Conservation (phyloP, 2,329 filamentous ascomycete species). For the Hypoxylon sp. region DNA sequence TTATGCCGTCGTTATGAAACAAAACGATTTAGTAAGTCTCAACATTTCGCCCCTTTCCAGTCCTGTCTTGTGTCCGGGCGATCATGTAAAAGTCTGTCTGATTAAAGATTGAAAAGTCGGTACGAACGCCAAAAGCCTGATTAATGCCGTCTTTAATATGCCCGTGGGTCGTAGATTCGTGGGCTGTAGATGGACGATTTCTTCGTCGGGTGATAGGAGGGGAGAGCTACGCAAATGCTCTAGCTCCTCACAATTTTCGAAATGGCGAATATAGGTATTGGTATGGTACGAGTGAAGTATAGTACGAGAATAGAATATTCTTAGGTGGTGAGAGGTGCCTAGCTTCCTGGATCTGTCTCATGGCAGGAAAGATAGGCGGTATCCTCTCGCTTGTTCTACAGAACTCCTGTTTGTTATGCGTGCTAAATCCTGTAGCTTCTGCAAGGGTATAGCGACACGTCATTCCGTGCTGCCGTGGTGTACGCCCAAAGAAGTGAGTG, state of each 20-base stretch:
- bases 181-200: slow-evolving; percentile 42
- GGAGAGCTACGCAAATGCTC: neutral
- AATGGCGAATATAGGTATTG: neutral
- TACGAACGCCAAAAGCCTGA: slow-evolving; percentile 51
- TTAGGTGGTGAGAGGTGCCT: neutral
- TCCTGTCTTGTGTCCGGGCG: slow-evolving; percentile 47
- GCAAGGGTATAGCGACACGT: neutral
- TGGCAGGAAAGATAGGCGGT: neutral
- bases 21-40: slow-evolving; percentile 49
- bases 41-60: slow-evolving; percentile 34
- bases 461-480: neutral
- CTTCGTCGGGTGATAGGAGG: neutral
- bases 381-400: neutral
- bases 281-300: slow-evolving; percentile 49
- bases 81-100: slow-evolving; percentile 47
- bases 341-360: neutral
- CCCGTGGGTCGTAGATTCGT: slow-evolving; percentile 40
- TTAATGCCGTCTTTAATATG: slow-evolving; percentile 48
- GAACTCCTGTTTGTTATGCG: neutral
- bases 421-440: neutral
- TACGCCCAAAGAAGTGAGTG: neutral
- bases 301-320: slow-evolving; percentile 52
- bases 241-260: neutral
- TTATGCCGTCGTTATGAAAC: slow-evolving; percentile 54
- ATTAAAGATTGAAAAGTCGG: slow-evolving; percentile 44